phyloP scores from a whole-genome alignment of 2,329 filamentous ascomycete species.

The Pseudogymnoascus sp. region DNA sequence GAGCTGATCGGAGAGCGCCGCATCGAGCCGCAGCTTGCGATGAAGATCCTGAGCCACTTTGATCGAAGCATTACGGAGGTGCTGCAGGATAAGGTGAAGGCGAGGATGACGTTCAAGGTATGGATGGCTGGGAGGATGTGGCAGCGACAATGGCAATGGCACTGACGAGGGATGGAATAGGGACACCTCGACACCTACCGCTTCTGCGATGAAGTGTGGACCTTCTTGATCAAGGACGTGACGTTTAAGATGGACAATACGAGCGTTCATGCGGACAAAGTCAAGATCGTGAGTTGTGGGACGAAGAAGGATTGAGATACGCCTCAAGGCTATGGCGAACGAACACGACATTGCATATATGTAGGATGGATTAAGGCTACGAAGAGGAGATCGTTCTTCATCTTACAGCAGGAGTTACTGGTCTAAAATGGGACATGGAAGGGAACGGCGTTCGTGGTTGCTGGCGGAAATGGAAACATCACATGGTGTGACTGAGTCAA shows the following conservation, averaged over 20 bases:
- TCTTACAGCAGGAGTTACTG: not conserved
- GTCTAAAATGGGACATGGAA: not conserved
- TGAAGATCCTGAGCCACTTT: conserved; percentile 96
- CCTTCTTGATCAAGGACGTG: conserved; percentile 96
- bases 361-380: not conserved
- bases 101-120: conserved; percentile 92
- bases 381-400: not conserved
- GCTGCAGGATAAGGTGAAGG: conserved; percentile 85
- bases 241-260: conserved; percentile 92
- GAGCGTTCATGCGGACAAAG: conserved; percentile 75
- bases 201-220: conserved; percentile 99
- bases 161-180: conserved; percentile 41
- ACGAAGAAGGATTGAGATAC: conserved; percentile 31
- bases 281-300: conserved; percentile 98
- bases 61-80: conserved; percentile 90
- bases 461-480: not conserved
- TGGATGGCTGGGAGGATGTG: conserved; percentile 20
- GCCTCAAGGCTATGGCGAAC: not conserved
- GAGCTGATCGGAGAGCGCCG: conserved; percentile 89
- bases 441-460: not conserved
- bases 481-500: conserved; percentile 2
- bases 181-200: conserved; percentile 96
- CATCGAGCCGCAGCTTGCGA: conserved; percentile 95
- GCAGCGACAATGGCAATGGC: not conserved
- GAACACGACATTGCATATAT: not conserved